A percentile compares a stretch with the other conserved stretches of the same genome.
Evolutionary conservation across 306 rosid genomes (phyloP).

Genomic region (Trifolium subterraneum): DNA sequence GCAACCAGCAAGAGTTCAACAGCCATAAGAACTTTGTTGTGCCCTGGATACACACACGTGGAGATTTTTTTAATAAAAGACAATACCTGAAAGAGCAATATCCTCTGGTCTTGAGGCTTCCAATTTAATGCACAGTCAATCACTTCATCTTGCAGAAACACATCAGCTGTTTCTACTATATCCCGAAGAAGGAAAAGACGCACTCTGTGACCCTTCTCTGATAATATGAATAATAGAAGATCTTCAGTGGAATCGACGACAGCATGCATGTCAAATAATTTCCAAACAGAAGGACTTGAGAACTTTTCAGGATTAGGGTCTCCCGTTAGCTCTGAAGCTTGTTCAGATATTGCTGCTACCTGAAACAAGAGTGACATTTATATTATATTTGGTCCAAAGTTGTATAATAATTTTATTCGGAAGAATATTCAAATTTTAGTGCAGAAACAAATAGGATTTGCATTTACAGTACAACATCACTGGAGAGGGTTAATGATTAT

Average conservation of each 20-base stretch:
- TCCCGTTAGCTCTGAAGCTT: constrained; percentile 70
- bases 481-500: not conserved
- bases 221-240: constrained; percentile 76
- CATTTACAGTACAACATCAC: constrained; percentile 35
- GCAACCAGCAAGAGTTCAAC: not conserved
- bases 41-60: not conserved
- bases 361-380: constrained; percentile 53
- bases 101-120: constrained; percentile 48
- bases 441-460: constrained; percentile 34
- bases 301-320: constrained; percentile 55
- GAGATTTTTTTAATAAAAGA: constrained; percentile 6
- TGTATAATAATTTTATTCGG: constrained; percentile 19
- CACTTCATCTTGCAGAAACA: constrained; percentile 71
- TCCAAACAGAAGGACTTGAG: constrained; percentile 69
- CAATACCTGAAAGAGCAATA: constrained; percentile 58
- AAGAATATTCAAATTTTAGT: constrained; percentile 37
- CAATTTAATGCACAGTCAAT: constrained; percentile 51
- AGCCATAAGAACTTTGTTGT: constrained; percentile 22
- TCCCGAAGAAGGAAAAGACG: constrained; percentile 85
- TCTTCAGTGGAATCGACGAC: constrained; percentile 93
- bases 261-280: constrained; percentile 81
- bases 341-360: constrained; percentile 95
- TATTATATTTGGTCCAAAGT: constrained; percentile 17
- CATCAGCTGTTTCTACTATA: constrained; percentile 72
- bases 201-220: constrained; percentile 87